Conservation (phyloP, 768 basidiomycete genomes). For the Calocybe indica region DNA sequence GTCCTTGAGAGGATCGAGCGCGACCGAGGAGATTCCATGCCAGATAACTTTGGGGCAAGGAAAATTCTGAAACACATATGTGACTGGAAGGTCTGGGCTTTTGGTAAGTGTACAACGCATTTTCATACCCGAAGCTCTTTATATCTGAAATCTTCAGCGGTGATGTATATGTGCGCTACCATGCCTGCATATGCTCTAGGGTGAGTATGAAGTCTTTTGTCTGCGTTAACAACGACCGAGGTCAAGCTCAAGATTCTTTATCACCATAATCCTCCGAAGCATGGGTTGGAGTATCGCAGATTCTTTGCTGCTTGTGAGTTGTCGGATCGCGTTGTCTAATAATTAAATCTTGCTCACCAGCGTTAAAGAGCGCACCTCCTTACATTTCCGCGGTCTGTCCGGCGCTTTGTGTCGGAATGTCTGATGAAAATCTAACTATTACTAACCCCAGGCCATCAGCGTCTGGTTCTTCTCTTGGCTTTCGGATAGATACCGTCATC, state of each 20-base stretch:
- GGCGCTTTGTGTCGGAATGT: background rate
- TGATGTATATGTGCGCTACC: constrained; percentile 47
- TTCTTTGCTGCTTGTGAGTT: constrained; percentile 36
- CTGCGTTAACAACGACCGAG: background rate
- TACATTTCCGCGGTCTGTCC: constrained; percentile 39
- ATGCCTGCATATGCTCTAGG: constrained; percentile 45
- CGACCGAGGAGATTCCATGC: constrained; percentile 45
- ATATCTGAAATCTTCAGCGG: constrained; percentile 14
- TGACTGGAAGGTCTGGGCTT: constrained; percentile 47
- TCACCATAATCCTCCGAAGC: constrained; percentile 40
- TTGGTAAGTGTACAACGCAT: constrained; percentile 22
- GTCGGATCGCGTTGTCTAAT: background rate
- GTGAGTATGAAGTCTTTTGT: constrained; percentile 16
- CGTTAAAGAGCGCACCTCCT: constrained; percentile 38
- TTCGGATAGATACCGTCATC: constrained; percentile 38
- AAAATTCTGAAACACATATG: constrained; percentile 30
- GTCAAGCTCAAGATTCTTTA: constrained; percentile 28
- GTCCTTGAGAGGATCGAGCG: constrained; percentile 38
- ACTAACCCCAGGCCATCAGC: constrained; percentile 24
- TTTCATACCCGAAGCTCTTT: background rate
- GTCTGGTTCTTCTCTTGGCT: constrained; percentile 39
- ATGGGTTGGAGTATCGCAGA: constrained; percentile 41
- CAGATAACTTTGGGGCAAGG: constrained; percentile 30
- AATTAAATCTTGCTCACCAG: constrained; percentile 1
- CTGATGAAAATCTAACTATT: constrained; percentile 6